Conservation (phyloP, 805 yeast genomes). For the Metschnikowia gelsemii region DNA sequence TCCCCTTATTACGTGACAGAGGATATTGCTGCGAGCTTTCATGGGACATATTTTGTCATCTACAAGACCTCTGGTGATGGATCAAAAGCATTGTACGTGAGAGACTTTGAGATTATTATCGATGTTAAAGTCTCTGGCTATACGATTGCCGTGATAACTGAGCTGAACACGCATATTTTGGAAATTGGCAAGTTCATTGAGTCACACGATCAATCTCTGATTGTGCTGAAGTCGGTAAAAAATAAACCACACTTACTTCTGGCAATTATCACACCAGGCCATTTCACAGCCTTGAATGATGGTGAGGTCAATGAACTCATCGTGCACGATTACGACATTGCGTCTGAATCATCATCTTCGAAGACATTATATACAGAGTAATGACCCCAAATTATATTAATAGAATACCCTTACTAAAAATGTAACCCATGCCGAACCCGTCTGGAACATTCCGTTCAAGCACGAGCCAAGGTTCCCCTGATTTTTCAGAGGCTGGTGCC, state of each 20-base stretch:
- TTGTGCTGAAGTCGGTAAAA: conserved; percentile 1
- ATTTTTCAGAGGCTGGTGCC: too few relatives aligned
- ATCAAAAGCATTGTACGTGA: neutral
- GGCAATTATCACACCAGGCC: neutral
- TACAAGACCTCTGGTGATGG: neutral
- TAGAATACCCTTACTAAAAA: too few relatives aligned
- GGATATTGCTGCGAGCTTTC: conserved; percentile 1
- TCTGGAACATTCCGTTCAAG: too few relatives aligned
- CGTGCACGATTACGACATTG: conserved; percentile 1
- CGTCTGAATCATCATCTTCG: too few relatives aligned
- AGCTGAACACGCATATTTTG: conserved; percentile 1
- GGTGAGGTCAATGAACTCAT: neutral
- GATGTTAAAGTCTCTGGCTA: conserved; percentile 1
- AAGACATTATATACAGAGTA: too few relatives aligned
- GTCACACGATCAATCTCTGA: neutral
- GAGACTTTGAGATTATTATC: conserved; percentile 3
- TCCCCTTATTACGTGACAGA: conserved; percentile 5
- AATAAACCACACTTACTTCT: neutral
- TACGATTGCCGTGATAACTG: conserved; percentile 11
- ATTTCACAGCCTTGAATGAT: conserved; percentile 1
- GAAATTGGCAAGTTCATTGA: conserved; percentile 9
- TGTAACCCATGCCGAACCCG: too few relatives aligned
- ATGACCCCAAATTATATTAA: too few relatives aligned
- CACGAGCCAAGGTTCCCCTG: too few relatives aligned
- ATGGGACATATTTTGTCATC: conserved; percentile 1